A percentile compares a stretch with the other conserved stretches of the same genome.
Evolutionary conservation across 805 yeast genomes (phyloP).

Genomic region (Pichia nanzhaoensis): DNA sequence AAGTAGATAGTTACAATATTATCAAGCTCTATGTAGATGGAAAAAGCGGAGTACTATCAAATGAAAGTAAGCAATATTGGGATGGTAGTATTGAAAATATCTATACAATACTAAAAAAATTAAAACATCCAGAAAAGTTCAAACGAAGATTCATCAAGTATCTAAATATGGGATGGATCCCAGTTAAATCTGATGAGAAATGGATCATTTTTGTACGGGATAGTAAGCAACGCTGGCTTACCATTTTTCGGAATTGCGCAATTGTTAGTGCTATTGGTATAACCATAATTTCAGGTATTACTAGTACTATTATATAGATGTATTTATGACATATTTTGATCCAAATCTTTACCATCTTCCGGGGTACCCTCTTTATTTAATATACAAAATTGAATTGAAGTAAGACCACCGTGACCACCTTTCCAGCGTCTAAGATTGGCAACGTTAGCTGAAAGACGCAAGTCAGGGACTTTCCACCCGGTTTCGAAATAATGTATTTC

Average conservation of each 20-base stretch:
- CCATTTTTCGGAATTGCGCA: not conserved
- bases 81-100: conserved; percentile 11
- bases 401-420: conserved; percentile 72
- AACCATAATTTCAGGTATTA: not conserved
- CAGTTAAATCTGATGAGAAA: conserved; percentile 45
- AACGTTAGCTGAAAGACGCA: conserved; percentile 55
- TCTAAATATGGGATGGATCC: conserved; percentile 43
- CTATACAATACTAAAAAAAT: conserved; percentile 16
- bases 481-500: conserved; percentile 58
- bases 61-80: conserved; percentile 1
- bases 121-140: conserved; percentile 34
- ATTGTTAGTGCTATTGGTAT: not conserved
- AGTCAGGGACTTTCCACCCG: conserved; percentile 70
- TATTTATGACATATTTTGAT: conserved; percentile 8
- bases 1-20: not conserved
- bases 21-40: conserved; percentile 8
- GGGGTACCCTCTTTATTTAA: conserved; percentile 25
- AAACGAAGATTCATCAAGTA: conserved; percentile 35
- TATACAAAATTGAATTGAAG: conserved; percentile 46
- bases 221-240: not conserved
- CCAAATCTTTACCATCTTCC: conserved; percentile 10
- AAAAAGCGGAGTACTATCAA: not conserved
- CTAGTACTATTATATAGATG: too few relatives aligned
- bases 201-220: conserved; percentile 37
- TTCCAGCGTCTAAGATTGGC: conserved; percentile 65